phyloP scores from a whole-genome alignment of 495 filamentous ascomycete genomes.

The Thozetella sp. region DNA sequence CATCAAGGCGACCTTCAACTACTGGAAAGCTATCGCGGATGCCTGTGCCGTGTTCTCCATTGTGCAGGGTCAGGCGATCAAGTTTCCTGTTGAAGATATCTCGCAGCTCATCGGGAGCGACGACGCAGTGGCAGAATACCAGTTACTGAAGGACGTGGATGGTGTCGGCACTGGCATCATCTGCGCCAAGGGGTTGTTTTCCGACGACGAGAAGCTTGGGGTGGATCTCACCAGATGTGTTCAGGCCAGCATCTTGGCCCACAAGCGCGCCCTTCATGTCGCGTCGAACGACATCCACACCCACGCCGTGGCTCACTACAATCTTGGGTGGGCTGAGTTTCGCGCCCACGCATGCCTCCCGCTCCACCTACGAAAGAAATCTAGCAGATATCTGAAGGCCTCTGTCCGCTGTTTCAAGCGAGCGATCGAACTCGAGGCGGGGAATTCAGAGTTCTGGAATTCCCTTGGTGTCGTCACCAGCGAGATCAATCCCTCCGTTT shows the following conservation, averaged over 20 bases:
- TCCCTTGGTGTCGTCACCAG: conserved; percentile 89
- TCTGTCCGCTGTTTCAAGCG: conserved; percentile 93
- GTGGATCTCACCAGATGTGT: conserved; percentile 52
- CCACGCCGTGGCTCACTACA: conserved; percentile 96
- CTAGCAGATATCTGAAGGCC: conserved; percentile 72
- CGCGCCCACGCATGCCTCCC: conserved; percentile 70
- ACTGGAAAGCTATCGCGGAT: conserved; percentile 95
- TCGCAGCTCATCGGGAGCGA: conserved; percentile 54
- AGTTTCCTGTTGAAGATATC: conserved; percentile 60
- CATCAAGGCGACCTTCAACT: conserved; percentile 76
- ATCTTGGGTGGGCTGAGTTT: conserved; percentile 93
- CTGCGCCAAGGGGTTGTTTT: conserved; percentile 35
- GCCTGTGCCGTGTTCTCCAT: conserved; percentile 80
- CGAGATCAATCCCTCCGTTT: conserved; percentile 78
- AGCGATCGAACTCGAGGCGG: conserved; percentile 92
- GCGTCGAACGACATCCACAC: conserved; percentile 78
- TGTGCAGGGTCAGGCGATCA: conserved; percentile 63
- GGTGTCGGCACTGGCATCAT: conserved; percentile 58
- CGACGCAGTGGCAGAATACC: conserved; percentile 54
- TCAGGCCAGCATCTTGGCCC: conserved; percentile 75
- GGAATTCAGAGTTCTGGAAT: conserved; percentile 98
- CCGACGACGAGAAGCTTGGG: conserved; percentile 47
- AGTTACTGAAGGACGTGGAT: conserved; percentile 71
- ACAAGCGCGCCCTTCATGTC: conserved; percentile 80
- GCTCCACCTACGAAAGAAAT: conserved; percentile 41